Conservation (phyloP, 768 basidiomycete species). For the Cubamyces lactineus region DNA sequence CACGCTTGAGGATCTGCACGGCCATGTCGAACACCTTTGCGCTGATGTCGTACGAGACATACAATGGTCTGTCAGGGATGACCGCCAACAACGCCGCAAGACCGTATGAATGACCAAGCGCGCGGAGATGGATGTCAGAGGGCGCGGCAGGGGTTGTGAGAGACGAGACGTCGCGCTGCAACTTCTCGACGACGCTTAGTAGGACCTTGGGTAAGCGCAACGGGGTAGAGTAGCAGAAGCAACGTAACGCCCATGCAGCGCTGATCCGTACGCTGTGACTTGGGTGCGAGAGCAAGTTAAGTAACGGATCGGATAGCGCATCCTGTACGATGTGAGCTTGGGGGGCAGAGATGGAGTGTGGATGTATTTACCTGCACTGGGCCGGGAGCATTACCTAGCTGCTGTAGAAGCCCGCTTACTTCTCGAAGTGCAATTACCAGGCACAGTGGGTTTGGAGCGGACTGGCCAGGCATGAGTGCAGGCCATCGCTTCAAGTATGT, state of each 20-base stretch:
- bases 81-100: constrained; percentile 86
- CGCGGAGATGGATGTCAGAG: constrained; percentile 68
- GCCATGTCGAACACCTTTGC: constrained; percentile 92
- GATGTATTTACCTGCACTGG: constrained; percentile 68
- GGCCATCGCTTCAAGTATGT: constrained; percentile 91
- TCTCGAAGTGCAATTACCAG: constrained; percentile 80
- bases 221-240: constrained; percentile 90
- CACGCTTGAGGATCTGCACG: constrained; percentile 85
- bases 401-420: constrained; percentile 82
- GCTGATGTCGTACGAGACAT: constrained; percentile 92
- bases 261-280: constrained; percentile 85
- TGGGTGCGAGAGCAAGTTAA: constrained; percentile 85
- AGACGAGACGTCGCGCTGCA: constrained; percentile 80
- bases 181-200: constrained; percentile 72
- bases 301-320: constrained; percentile 80
- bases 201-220: constrained; percentile 81
- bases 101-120: constrained; percentile 89
- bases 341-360: background rate
- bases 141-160: constrained; percentile 73
- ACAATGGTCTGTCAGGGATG: constrained; percentile 85
- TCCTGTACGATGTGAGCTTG: constrained; percentile 45
- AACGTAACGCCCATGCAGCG: constrained; percentile 85
- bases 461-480: constrained; percentile 86
- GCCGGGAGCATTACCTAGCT: constrained; percentile 90
- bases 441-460: constrained; percentile 65